Conservation (phyloP, 805 yeast genomes). For the Metschnikowia picachoensis region DNA sequence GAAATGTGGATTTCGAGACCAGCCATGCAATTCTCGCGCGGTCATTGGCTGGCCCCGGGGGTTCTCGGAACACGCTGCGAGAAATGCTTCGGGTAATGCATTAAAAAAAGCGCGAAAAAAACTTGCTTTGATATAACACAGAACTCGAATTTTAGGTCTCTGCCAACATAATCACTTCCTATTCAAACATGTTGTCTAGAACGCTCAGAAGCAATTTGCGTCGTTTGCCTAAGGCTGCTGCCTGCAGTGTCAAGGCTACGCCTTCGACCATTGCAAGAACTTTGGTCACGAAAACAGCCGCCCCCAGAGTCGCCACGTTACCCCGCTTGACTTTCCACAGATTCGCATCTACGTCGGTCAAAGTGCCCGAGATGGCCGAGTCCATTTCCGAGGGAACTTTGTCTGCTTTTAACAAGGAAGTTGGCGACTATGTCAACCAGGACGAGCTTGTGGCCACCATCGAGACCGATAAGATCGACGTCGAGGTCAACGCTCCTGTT, state of each 20-base stretch:
- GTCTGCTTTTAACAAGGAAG: constrained; percentile 58
- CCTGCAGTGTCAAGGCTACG: constrained; percentile 11
- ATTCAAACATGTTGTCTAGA: constrained; percentile 32
- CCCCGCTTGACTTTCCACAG: constrained; percentile 28
- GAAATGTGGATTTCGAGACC: too few relatives aligned
- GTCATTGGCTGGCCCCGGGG: constrained; percentile 19
- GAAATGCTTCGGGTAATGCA: background rate
- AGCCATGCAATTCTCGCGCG: constrained; percentile 11
- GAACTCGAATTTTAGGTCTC: background rate
- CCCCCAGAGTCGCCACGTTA: constrained; percentile 8
- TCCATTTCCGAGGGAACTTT: constrained; percentile 96
- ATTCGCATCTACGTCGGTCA: constrained; percentile 50
- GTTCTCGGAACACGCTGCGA: constrained; percentile 13
- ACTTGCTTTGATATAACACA: constrained; percentile 2
- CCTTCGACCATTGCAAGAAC: constrained; percentile 20
- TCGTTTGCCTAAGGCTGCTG: constrained; percentile 22
- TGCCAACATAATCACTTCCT: background rate
- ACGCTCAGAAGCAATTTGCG: constrained; percentile 27
- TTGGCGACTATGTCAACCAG: constrained; percentile 81
- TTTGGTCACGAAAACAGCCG: constrained; percentile 9
- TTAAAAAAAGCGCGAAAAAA: constrained; percentile 1
- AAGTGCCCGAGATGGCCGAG: constrained; percentile 98
- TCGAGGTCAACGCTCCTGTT: constrained; percentile 92
- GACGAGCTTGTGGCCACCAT: constrained; percentile 95
- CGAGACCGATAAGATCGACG: constrained; percentile 97